These are phyloP conservation scores for Populus hybrid DNA, from an alignment of 441 rosid species.

Conservation along the genomic window DNA sequence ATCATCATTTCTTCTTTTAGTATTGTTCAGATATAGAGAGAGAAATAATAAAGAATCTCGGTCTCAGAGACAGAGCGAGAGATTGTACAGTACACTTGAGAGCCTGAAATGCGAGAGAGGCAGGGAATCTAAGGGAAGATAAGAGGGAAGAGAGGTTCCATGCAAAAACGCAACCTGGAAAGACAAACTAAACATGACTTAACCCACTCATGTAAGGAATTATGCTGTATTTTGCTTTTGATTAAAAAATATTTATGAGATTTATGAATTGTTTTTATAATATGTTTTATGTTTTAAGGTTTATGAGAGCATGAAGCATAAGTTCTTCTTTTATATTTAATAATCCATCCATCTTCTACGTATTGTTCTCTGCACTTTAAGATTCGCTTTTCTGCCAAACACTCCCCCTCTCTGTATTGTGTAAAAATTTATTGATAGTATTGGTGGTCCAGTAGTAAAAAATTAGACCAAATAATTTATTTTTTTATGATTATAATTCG, in stretches of 20 bases:
- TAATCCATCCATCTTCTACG: neutral
- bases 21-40: conserved; percentile 8
- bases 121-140: neutral
- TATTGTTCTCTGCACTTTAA: no score
- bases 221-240: no score
- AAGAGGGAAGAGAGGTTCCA: conserved; percentile 16
- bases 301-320: no score
- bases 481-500: no score
- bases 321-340: no score
- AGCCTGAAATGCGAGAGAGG: neutral
- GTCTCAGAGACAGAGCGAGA: neutral
- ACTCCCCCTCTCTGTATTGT: neutral
- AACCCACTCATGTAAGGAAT: neutral
- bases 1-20: neutral
- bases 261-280: no score
- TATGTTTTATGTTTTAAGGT: no score
- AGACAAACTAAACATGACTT: neutral
- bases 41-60: neutral
- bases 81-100: neutral
- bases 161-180: conserved; percentile 22
- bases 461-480: no score
- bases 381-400: no score
- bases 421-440: no score
- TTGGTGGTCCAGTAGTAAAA: no score
- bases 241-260: no score